A percentile compares a stretch with the other conserved stretches of the same genome.
Conservation (phyloP, 148 eudicot species). For the Cornus kousa region DNA sequence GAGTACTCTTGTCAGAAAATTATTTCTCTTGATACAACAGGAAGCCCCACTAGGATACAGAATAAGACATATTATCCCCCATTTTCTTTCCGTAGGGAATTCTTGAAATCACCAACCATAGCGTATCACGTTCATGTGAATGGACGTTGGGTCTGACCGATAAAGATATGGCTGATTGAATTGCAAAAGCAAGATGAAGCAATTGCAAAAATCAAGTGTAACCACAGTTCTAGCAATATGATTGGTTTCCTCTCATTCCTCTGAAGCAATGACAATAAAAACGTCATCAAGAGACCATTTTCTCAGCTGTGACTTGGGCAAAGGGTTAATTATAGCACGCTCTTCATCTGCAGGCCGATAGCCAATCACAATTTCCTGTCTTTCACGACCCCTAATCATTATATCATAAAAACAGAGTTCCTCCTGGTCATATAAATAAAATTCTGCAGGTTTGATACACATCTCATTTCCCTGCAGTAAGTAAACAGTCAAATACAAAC, state of each 20-base stretch:
- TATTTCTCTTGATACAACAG: background rate
- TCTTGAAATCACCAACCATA: conserved; percentile 1
- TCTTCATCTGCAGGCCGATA: conserved; percentile 67
- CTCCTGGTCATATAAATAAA: conserved; percentile 82
- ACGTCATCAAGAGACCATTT: conserved; percentile 80
- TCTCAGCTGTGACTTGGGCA: conserved; percentile 45
- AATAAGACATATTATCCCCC: background rate
- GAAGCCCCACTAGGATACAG: background rate
- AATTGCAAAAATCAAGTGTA: background rate
- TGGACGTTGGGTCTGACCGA: background rate
- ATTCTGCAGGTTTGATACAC: conserved; percentile 91
- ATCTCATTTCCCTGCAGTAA: conserved; percentile 85
- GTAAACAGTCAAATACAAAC: background rate
- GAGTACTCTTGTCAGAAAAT: background rate
- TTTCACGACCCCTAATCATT: conserved; percentile 78
- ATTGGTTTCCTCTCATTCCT: conserved; percentile 30
- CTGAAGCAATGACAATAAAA: conserved; percentile 69
- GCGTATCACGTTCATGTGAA: background rate
- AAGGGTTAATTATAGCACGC: conserved; percentile 75
- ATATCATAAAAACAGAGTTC: conserved; percentile 72
- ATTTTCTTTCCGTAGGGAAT: background rate
- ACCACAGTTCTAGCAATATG: background rate
- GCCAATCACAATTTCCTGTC: conserved; percentile 81
- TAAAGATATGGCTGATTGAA: too few relatives aligned
- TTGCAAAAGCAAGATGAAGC: too few relatives aligned